These are phyloP conservation scores for Phalaenopsis equestris DNA, from an alignment of 106 monocot genomes.

Conservation along the genomic window DNA sequence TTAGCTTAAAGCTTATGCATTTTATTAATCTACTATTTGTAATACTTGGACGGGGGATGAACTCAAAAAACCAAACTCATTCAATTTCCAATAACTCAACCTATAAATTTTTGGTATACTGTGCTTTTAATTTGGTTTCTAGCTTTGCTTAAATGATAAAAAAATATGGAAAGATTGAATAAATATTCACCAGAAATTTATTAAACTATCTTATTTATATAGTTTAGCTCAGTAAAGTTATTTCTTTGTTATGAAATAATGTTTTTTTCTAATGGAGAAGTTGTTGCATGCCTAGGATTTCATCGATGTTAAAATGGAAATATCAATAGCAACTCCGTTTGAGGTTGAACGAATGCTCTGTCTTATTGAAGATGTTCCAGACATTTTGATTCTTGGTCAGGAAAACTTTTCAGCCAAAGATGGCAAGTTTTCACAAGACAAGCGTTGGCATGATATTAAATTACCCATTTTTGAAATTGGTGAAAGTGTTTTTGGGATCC, in stretches of 20 bases:
- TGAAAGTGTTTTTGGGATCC: conserved; percentile 32
- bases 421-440: conserved; percentile 11
- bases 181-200: neutral
- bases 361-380: conserved; percentile 38
- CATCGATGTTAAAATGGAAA: conserved; percentile 25
- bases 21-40: no score
- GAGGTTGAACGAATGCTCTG: conserved; percentile 38
- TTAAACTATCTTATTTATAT: neutral
- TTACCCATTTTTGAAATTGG: conserved; percentile 58
- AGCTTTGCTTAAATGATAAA: neutral
- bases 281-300: conserved; percentile 22
- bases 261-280: neutral
- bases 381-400: conserved; percentile 2
- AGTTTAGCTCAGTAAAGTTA: neutral
- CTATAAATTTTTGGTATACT: neutral
- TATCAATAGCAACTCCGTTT: conserved; percentile 30
- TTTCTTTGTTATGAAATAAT: conserved; percentile 9
- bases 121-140: neutral
- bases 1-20: neutral
- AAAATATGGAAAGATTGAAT: neutral
- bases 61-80: neutral
- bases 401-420: conserved; percentile 19
- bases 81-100: neutral
- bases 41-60: neutral
- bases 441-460: conserved; percentile 6